Evolutionary conservation across 2,329 filamentous ascomycete species (phyloP).

Genomic region (Colletotrichum sp.): DNA sequence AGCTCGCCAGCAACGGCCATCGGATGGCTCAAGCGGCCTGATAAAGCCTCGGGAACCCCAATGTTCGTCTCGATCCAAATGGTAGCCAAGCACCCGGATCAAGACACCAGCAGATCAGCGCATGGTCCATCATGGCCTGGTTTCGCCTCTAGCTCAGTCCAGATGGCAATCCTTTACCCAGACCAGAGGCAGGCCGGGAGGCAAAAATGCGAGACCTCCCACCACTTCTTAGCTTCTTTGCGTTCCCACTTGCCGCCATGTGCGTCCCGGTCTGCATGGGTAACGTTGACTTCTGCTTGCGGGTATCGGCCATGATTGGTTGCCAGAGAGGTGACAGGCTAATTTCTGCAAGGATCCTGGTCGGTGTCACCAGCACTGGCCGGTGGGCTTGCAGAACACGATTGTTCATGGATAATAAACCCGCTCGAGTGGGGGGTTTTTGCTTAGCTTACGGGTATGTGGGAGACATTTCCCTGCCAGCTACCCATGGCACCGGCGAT

Average conservation of each 20-base stretch:
- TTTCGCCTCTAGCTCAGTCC: not conserved
- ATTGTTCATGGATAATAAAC: slow-evolving; percentile 8
- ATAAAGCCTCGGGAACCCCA: not conserved
- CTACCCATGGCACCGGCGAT: not conserved
- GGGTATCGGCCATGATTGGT: not conserved
- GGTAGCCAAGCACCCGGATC: not conserved
- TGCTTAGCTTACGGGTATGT: slow-evolving; percentile 11
- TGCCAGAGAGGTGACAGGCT: not conserved
- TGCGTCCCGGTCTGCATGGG: slow-evolving; percentile 3
- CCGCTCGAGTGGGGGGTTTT: slow-evolving; percentile 5
- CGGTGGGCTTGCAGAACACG: not conserved
- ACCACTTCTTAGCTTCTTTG: not conserved
- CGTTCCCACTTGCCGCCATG: slow-evolving; percentile 10
- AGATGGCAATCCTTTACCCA: slow-evolving; percentile 2
- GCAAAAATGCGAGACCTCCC: not conserved
- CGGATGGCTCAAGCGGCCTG: not conserved
- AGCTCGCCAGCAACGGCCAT: not conserved
- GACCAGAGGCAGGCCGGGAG: not conserved
- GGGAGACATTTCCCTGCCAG: not conserved
- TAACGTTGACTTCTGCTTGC: not conserved
- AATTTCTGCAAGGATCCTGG: slow-evolving; percentile 5
- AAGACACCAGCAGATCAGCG: slow-evolving; percentile 2
- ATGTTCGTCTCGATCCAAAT: not conserved
- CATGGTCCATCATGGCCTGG: not conserved
- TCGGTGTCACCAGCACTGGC: not conserved